Percentiles rank a stretch among this genome's conserved stretches.
phyloP scores from a whole-genome alignment of 2,329 filamentous ascomycete genomes.

The Raffaelea deltoideospora region DNA sequence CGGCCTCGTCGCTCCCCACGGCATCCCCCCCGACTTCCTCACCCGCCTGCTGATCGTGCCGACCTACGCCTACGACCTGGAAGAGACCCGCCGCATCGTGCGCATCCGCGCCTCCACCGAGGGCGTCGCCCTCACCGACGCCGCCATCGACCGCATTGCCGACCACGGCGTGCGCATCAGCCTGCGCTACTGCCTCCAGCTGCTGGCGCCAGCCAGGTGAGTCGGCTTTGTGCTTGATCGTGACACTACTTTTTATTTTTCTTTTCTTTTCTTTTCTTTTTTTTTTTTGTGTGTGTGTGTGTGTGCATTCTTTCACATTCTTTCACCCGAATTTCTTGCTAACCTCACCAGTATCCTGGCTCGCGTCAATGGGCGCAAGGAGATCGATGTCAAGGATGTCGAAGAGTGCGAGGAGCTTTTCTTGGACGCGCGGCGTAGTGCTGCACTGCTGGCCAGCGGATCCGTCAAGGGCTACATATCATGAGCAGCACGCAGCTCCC shows the following conservation, averaged over 20 bases:
- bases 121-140: constrained; percentile 61
- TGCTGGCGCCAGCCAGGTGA: constrained; percentile 70
- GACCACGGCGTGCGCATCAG: constrained; percentile 80
- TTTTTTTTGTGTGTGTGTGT: not conserved
- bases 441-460: constrained; percentile 48
- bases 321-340: too few species aligned
- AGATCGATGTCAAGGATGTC: constrained; percentile 65
- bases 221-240: too few species aligned
- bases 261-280: not conserved
- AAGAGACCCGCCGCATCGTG: constrained; percentile 89
- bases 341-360: constrained; percentile 57
- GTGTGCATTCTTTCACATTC: too few species aligned
- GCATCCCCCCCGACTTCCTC: constrained; percentile 85
- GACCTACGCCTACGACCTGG: constrained; percentile 72
- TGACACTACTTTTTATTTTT: constrained; percentile 1
- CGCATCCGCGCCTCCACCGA: constrained; percentile 72
- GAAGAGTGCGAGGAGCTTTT: constrained; percentile 73
- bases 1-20: constrained; percentile 73
- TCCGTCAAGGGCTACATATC: constrained; percentile 50
- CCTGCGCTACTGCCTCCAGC: constrained; percentile 81
- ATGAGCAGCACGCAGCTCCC: too few species aligned
- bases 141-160: constrained; percentile 74
- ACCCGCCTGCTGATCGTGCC: constrained; percentile 91
- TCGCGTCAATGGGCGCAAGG: constrained; percentile 61
- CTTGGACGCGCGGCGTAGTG: constrained; percentile 67